Evolutionary conservation across 2,329 filamentous ascomycete genomes (phyloP), one percentile per base, ranked within the genome.

Genomic region (Verticillium zaregamsianum): DNA sequence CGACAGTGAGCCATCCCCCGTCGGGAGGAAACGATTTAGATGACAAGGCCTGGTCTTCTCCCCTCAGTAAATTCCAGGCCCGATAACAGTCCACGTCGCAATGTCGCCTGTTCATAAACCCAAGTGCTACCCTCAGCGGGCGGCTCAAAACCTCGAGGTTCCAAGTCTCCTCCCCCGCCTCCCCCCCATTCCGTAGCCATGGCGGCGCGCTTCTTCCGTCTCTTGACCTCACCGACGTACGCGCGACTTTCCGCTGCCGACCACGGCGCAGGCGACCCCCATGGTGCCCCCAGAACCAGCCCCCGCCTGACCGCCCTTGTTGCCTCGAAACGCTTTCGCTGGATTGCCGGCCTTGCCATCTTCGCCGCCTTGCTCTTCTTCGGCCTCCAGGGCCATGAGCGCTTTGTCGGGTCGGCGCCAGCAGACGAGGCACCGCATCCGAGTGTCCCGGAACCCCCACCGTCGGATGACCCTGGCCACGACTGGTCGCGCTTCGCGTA

Each of bases 401-500:
- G n/a, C 15, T 45, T 45, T 14, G 8, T 2, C 39, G 39, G 39
- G 15, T 45, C 39, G 39, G 39, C 14, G 17, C 39, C 39, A 7
- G 14, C 39, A 45, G 15, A 17, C 15, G 14, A 45, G 39, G 39
- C 39, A 20, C 5, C 15, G n/a, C 15, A 45, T 8, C 39, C 39
- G n/a, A 20, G 39, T n/a, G 7, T 45, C 17, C 14, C 39, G 14
- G 5, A n/a, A 3, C n/a, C 39, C 49, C 23, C 49, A 12, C 20
- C 49, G 20, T 31, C 49, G 9, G 17, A 55, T 14, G 49, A 17
- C 14, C 49, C 9, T 4, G 59, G 62, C 14, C 65, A 71, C 7
- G 69, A 81, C 66, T 81, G 79, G 79, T 74, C 72, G 2, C 70
- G 69, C 57, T 82, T 76, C 61, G 81, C 81, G 0, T 82, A 83